phyloP scores from a whole-genome alignment of 1,284 basidiomycete genomes.

The Heterobasidion parviporum region DNA sequence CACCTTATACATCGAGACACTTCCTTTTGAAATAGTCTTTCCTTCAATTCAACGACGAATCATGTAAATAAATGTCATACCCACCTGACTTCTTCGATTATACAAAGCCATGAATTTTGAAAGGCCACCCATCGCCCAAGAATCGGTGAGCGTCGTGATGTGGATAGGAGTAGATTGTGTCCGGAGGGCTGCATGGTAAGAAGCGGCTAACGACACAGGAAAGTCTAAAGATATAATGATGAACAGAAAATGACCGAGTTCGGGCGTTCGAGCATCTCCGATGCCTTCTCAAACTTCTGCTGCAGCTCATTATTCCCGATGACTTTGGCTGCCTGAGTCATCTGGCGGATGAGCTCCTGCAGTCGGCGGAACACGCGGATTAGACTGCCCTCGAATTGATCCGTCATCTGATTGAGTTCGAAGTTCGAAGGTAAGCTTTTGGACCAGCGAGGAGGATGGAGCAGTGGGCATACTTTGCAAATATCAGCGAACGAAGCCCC shows the following conservation, averaged over 20 bases:
- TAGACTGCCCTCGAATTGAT: constrained; percentile 93
- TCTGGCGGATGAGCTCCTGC: constrained; percentile 92
- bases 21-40: no score
- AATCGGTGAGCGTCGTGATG: neutral
- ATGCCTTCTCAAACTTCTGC: constrained; percentile 83
- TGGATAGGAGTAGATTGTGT: no score
- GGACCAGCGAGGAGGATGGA: neutral
- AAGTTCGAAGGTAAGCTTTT: neutral
- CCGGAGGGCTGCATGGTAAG: no score
- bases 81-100: no score
- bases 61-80: no score
- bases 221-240: constrained; percentile 60
- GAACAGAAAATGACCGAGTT: constrained; percentile 95
- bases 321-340: constrained; percentile 91
- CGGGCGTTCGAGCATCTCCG: constrained; percentile 85
- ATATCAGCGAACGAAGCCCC: constrained; percentile 96
- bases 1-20: no score
- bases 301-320: constrained; percentile 93
- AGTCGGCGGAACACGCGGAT: constrained; percentile 92
- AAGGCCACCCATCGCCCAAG: neutral
- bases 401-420: constrained; percentile 64
- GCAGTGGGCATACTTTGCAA: constrained; percentile 65
- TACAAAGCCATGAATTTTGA: neutral
- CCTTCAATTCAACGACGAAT: no score
- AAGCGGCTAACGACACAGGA: neutral